Base-by-base conservation (phyloP, 2,329 filamentous ascomycete genomes). In the Metarhizium guizhouense region DNA sequence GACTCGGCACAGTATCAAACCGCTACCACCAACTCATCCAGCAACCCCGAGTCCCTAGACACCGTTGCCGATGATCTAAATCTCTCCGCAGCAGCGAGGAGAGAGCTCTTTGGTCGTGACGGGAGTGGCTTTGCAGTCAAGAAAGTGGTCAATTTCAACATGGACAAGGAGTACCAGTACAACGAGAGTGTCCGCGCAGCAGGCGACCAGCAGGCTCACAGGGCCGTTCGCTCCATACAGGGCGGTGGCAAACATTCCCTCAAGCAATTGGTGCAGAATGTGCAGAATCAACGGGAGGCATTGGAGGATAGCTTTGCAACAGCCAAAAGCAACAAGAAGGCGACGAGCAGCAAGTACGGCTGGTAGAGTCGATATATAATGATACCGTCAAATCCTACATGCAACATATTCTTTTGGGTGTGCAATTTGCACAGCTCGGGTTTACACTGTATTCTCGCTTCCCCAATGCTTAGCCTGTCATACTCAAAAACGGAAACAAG, bases 241-340 rank as follows among this genome's bases (percentile, higher is more conserved):
- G 89, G 90, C 47, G 71, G 71, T 59, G 71, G 71, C 61, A 96
- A 96, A 74, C 91, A 96, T 72, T 95, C 82, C 64, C 76, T 97
- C 69, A 85, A 86, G 66, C 91, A 96, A 74, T 77, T 97, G 63
- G 88, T 97, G 61, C 90, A 84, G 70, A 87, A 87, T 58, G 92
- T 89, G 30, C 84, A 84, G 62, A 88, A 79, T 59, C 91, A 97
- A 72, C 85, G 85, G 67, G 90, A 95, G 11, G 91, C 90, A 2
- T 74, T 96, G 61, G 91, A 96, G 72, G 93, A 97, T 66, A 92
- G 89, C 68, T 96, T 96, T 75, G 90, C 90, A 20, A 77, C 85
- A 62, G 89, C 90, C 6, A 85, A 82, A 73, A 82, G 80, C 63
- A 94, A 92, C 65, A 85, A 89, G 70, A 86, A 83, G 63, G 91